Evolutionary conservation across 768 basidiomycete species (phyloP), one percentile per base, ranked within the genome.

Genomic region (Podaxis sp.): DNA sequence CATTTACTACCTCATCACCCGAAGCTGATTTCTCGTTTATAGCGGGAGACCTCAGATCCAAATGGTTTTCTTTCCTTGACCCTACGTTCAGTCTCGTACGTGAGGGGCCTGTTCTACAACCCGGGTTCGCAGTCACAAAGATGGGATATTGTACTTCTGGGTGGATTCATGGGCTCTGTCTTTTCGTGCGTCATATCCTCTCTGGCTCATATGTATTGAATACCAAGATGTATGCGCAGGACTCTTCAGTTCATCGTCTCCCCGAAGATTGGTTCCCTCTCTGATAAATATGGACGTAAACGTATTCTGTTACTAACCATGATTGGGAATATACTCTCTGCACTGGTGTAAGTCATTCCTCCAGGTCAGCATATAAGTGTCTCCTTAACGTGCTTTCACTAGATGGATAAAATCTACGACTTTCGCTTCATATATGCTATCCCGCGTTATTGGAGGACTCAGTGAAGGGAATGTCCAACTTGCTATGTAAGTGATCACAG

Each of bases 391-490:
- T 25, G 27, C 7, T 60, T 27, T 36, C 47, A 42, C 47, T 65
- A 94, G 93, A 47, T 97, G 94, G 94, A 81, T 95, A 50, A 82
- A 88, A 68, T 93, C 93, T 0, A 95, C 95, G 2, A 86, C 90
- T 0, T 98, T 97, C 71, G 90, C 89, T 1, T 88, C 91, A 0
- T 98, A 93, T 70, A 80, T 94, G 79, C 82, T 95, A 25, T 94
- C 95, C 7, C 85, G 96, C 13, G 79, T 98, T 4, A 86, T 98
- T 37, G 95, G 95, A 9, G 96, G 96, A 3, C 77, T 98, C 7
- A 93, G 91, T 68, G 96, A 99, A 77, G 96, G 96, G 48, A 99
- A 99, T 69, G 96, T 98, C 10, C 96, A 99, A 70, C 79, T 99
- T 48, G 90, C 92, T 50, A 95, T 95, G 94, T 94, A 69, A 66